A percentile compares a stretch with the other conserved stretches of the same genome.
phyloP scores from a whole-genome alignment of 164 flowering plant genomes.

The Stephania cephalantha region DNA sequence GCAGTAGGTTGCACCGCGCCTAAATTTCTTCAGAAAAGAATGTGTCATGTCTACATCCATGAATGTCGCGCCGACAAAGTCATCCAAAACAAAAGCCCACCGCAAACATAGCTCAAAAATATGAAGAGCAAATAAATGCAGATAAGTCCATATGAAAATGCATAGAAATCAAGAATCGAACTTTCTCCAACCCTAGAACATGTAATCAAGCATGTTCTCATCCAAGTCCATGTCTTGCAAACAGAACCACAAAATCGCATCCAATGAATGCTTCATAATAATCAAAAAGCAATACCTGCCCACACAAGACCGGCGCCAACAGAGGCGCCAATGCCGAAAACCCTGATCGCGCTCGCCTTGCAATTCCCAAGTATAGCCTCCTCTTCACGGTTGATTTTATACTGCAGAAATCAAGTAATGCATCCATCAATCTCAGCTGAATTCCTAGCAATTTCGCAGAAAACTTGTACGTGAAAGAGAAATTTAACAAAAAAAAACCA shows the following conservation, averaged over 20 bases:
- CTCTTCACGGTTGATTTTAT: constrained; percentile 40
- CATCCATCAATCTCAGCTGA: neutral
- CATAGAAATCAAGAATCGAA: too few species aligned
- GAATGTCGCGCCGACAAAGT: too few species aligned
- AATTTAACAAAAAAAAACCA: neutral
- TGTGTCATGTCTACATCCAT: too few species aligned
- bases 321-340: constrained; percentile 25
- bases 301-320: constrained; percentile 28
- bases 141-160: too few species aligned
- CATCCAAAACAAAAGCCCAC: too few species aligned
- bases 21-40: too few species aligned
- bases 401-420: constrained; percentile 14
- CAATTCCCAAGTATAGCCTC: constrained; percentile 25
- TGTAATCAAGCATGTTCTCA: neutral
- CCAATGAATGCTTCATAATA: neutral
- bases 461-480: neutral
- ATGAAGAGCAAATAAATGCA: too few species aligned
- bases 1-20: too few species aligned
- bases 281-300: constrained; percentile 33
- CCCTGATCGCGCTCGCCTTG: constrained; percentile 30
- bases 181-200: too few species aligned
- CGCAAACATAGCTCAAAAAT: too few species aligned
- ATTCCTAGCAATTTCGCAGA: neutral
- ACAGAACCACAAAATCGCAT: too few species aligned
- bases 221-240: too few species aligned